Base-by-base conservation (phyloP, 2,329 filamentous ascomycete genomes). In the Beauveria sp. region DNA sequence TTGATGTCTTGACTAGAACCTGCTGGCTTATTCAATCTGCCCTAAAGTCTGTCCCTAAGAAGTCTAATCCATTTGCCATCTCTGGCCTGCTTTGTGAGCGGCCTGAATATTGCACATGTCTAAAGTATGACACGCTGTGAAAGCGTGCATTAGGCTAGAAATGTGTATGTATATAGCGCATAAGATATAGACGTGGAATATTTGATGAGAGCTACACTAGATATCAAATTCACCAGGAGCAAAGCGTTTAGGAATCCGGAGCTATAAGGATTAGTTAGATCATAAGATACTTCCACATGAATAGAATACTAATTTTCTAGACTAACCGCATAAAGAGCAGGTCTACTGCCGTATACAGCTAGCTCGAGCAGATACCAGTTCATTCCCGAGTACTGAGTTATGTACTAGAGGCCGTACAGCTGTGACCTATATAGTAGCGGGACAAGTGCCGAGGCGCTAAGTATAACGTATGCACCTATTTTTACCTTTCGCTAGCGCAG, bases 161-260 rank as follows among this genome's bases (percentile, higher is more conserved):
- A 60, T 60, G n/a, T 66, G 60, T 59, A 63, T 62, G 43, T 62
- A 64, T 55, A 65, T 64, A 12, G 66, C 65, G 31, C 64, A 65
- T 49, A 66, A 58, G 24, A 66, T 65, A 12, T 26, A 79, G 45
- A 93, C 78, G 75, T 96, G 92, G 72, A 97, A 96, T 64, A 96
- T 87, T 76, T 96, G 92, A 74, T 96, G 92, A 24, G 90, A 95
- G 71, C 87, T 90, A 22, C 91, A 91, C 82, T 88, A 88, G 49
- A 96, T 88, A 74, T 96, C 92, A 70, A 92, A 96, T n/a, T 73
- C 79, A 3, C 90, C 88, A 0, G 91, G 92, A 56, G 77, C 81
- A 69, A 81, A 83, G 59, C 89, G 80, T 76, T 97, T 93, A 0
- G 93, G 92, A 71, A 92, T 84, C 49, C 92, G 85, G 53, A 84